phyloP scores from a whole-genome alignment of 805 yeast genomes.

The Candida dendrica region DNA sequence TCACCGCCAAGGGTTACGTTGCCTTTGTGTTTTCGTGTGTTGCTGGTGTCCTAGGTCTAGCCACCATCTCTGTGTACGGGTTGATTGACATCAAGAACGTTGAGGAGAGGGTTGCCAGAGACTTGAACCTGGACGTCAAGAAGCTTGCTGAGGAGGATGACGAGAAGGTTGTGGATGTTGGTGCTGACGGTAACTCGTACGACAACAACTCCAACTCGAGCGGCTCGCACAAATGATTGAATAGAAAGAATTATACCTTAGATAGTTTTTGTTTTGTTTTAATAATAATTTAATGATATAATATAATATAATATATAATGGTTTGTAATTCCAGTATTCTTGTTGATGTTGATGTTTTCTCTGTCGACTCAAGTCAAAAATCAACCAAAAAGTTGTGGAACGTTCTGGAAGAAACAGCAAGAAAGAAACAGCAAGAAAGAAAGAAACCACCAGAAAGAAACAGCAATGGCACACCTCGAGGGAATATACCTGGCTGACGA shows the following conservation, averaged over 20 bases:
- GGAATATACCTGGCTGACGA: constrained; percentile 34
- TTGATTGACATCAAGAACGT: constrained; percentile 69
- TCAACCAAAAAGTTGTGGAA: too few relatives aligned
- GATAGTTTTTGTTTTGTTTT: background rate
- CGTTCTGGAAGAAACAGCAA: background rate
- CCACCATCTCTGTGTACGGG: constrained; percentile 76
- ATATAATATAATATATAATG: background rate
- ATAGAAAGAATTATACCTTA: background rate
- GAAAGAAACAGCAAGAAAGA: background rate
- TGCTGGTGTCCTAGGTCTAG: constrained; percentile 79
- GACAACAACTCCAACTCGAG: background rate
- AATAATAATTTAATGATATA: background rate
- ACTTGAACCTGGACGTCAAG: background rate
- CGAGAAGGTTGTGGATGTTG: background rate
- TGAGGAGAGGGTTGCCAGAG: constrained; percentile 46
- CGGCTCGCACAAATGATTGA: background rate
- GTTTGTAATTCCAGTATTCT: constrained; percentile 9
- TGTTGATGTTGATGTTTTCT: constrained; percentile 2
- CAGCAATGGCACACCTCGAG: constrained; percentile 17
- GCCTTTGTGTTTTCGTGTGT: constrained; percentile 88
- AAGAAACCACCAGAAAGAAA: too few relatives aligned
- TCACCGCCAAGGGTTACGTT: constrained; percentile 91
- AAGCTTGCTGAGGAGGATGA: constrained; percentile 1
- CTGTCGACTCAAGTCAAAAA: too few relatives aligned
- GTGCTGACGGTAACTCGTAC: background rate